phyloP scores from a whole-genome alignment of 345 rosid genomes.

The Eucalyptus albens region DNA sequence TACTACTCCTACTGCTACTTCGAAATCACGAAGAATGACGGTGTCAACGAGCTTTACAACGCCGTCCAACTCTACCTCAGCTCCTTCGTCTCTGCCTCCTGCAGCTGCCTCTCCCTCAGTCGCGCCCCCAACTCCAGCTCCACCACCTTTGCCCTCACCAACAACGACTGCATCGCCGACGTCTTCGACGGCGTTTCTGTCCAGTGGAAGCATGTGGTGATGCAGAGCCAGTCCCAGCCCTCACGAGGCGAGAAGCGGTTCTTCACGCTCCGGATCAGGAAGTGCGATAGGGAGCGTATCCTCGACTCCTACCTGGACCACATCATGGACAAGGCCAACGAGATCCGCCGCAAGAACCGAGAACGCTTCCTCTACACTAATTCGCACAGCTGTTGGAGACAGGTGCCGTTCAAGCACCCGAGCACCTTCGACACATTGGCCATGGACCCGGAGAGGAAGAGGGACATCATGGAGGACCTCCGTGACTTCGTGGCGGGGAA shows the following conservation, averaged over 20 bases:
- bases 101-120: conserved; percentile 71
- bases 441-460: conserved; percentile 60
- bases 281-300: conserved; percentile 46
- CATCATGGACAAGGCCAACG: conserved; percentile 55
- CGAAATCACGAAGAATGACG: conserved; percentile 87
- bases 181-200: conserved; percentile 46
- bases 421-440: conserved; percentile 89
- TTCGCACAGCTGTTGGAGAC: conserved; percentile 41
- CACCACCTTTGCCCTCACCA: conserved; percentile 13
- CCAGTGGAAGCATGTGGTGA: conserved; percentile 82
- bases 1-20: conserved; percentile 26
- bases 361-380: conserved; percentile 73
- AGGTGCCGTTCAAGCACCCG: conserved; percentile 32
- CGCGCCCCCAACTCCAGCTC: conserved; percentile 52
- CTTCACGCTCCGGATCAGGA: conserved; percentile 68
- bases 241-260: conserved; percentile 84
- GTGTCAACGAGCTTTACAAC: conserved; percentile 92
- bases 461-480: conserved; percentile 52
- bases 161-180: conserved; percentile 66
- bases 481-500: not conserved
- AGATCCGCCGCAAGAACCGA: conserved; percentile 61
- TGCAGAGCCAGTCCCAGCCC: conserved; percentile 63
- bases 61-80: conserved; percentile 89
- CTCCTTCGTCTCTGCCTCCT: conserved; percentile 57
- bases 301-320: conserved; percentile 58